These are phyloP conservation scores for Handroanthus guayacan DNA, from an alignment of 257 asterid species.

Conservation along the genomic window DNA sequence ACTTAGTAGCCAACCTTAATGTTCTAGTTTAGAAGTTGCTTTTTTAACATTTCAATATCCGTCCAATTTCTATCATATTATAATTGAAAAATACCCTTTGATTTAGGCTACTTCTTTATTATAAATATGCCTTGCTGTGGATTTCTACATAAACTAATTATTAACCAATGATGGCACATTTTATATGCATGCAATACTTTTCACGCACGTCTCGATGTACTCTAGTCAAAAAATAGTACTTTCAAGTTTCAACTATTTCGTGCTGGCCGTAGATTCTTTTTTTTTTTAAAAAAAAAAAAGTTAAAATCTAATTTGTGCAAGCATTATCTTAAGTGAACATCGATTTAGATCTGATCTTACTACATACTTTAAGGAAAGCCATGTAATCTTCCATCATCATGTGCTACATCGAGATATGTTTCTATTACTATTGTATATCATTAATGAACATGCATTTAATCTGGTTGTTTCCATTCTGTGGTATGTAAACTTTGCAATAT, in stretches of 20 bases:
- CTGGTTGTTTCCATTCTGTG: slow-evolving; percentile 6
- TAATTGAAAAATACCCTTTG: too few species aligned
- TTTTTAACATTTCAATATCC: too few species aligned
- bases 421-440: not conserved
- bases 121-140: not conserved
- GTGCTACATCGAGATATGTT: too few species aligned
- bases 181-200: not conserved
- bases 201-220: not conserved
- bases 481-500: not conserved
- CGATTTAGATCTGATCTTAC: slow-evolving; percentile 6
- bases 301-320: slow-evolving; percentile 6
- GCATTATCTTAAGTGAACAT: not conserved
- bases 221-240: not conserved
- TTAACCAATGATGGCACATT: not conserved
- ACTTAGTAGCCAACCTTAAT: too few species aligned
- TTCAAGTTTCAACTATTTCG: not conserved
- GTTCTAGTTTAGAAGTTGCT: too few species aligned
- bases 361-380: not conserved
- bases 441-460: not conserved
- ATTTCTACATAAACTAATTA: not conserved
- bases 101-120: too few species aligned
- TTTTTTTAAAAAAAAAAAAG: too few species aligned
- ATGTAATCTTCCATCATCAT: too few species aligned
- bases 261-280: not conserved
- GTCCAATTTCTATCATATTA: too few species aligned